A percentile compares a stretch with the other conserved stretches of the same genome.
These are phyloP conservation scores for Thalassiosira livingstoniorum DNA, from an alignment of 352 stramenopile genomes.

Conservation along the genomic window DNA sequence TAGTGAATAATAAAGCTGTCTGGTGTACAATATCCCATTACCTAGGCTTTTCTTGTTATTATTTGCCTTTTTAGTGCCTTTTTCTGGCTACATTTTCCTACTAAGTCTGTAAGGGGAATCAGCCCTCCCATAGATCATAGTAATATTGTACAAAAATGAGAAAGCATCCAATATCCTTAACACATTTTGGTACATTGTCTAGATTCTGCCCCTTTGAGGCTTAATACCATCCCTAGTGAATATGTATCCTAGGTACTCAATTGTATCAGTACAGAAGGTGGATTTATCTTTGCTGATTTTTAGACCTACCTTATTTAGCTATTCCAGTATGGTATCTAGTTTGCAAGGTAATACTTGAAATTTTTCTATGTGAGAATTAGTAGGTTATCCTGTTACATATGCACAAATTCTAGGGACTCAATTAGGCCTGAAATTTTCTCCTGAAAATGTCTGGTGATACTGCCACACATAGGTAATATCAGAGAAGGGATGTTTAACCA, in stretches of 20 bases:
- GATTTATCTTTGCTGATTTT: conserved; percentile 59
- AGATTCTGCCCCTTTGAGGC: conserved; percentile 57
- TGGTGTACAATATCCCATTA: conserved; percentile 46
- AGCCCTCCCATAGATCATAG: conserved; percentile 58
- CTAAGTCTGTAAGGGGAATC: conserved; percentile 60
- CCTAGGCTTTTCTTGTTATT: conserved; percentile 37
- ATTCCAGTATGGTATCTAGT: conserved; percentile 38
- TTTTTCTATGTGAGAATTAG: conserved; percentile 30
- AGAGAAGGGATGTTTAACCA: conserved; percentile 50
- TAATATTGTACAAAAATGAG: conserved; percentile 58
- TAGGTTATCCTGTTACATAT: conserved; percentile 28
- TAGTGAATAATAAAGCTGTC: conserved; percentile 72
- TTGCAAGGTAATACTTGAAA: conserved; percentile 54
- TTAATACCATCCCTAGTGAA: conserved; percentile 51
- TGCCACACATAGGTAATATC: conserved; percentile 50
- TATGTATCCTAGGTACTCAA: conserved; percentile 60
- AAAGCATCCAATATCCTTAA: conserved; percentile 30
- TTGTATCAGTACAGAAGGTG: conserved; percentile 47
- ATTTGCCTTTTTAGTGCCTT: conserved; percentile 31
- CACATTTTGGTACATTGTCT: conserved; percentile 53
- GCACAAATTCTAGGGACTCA: conserved; percentile 36
- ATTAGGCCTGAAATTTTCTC: conserved; percentile 42
- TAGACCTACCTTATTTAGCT: conserved; percentile 35
- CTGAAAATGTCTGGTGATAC: conserved; percentile 55
- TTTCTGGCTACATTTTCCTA: conserved; percentile 50